Evolutionary conservation across 495 filamentous ascomycete species (phyloP), one percentile per base, ranked within the genome.

Genomic region (Xylaria curta): DNA sequence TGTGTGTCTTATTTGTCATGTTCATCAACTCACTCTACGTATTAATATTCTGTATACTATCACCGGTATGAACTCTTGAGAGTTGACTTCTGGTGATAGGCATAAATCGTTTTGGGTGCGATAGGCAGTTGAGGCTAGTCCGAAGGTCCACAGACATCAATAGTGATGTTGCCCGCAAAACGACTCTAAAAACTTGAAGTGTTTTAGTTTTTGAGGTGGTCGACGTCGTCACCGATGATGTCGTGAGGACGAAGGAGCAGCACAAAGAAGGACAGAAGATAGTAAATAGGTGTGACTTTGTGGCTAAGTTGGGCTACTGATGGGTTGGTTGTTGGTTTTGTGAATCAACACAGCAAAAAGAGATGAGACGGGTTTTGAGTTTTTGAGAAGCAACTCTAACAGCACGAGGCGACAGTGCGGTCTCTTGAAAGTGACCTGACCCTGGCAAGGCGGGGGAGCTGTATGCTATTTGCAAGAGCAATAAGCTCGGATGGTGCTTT

Each of bases 121-220:
- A 87, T 78, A 92, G 83, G 77, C 89, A 92, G 72, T 90, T 86
- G 76, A 90, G 86, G 78, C 88, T 87, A 82, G 89, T 85, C 78
- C 90, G 89, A 78, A 89, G 82, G 82, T 91, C 89, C 90, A 90
- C 89, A 89, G 91, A 93, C 91, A 93, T 93, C 89, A 91, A 93
- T 87, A 65, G 82, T 65, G 80, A 72, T 70, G 78, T 81, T 42
- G 81, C 44, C 51, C 33, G 51, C 26, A 28, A 54, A 36, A 28
- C n/a, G 3, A 70, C 67, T 76, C 71, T 72, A 75, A 74, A 60
- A 74, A 74, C 70, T 40, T 71, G 60, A 73, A 73, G 44, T 13
- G 66, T 65, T 60, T 67, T 71, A 28, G 24, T 66, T 69, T 69
- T 69, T 36, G 36, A 69, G 72, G 70, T 58, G 59, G 63, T 62